Base-by-base conservation (phyloP, 2,329 filamentous ascomycete genomes). In the Dactylellina leptospora region DNA sequence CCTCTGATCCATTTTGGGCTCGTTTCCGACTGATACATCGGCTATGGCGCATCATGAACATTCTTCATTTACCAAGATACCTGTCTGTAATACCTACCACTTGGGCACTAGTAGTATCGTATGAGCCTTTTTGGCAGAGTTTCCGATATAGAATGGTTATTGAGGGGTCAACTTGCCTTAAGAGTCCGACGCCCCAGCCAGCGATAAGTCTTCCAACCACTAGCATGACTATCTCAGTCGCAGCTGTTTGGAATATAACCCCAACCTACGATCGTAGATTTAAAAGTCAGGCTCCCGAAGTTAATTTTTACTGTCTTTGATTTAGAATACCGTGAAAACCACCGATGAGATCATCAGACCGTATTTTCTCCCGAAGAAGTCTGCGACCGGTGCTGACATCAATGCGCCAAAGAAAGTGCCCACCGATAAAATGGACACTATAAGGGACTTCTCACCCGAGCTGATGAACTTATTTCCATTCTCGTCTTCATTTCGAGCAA, bases 1-100 rank as follows among this genome's bases (percentile, higher is more conserved):
- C 90, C 90, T 79, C 90, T 84, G 77, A 93, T 90, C 90, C 90
- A 92, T 81, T 91, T 91, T 2, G 90, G 90, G 0, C 89, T 87
- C 82, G 91, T 92, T 80, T 92, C 90, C 0, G 89, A 92, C 79
- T 92, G 90, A 78, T 92, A 93, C 6, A 93, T 82, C 10, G 56
- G 64, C 61, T 58, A 44, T 50, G 3, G 4, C 9, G 27, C 16
- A 54, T 30, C n/a, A 28, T 18, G 6, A 11, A 20, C 11, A 16
- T 5, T 30, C 27, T 1, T 38, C n/a, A n/a, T 40, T 11, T 5
- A 40, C 5, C 2, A 9, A 40, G n/a, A n/a, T n/a, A n/a, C n/a
- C n/a, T n/a, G n/a, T n/a, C 13, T n/a, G 36, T 9, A 40, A 4
- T 11, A 11, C 11, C 18, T 40, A 40, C 3, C 11, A n/a, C 36